These are phyloP conservation scores for Amanita muscaria DNA, from an alignment of 768 basidiomycete genomes.

Conservation along the genomic window DNA sequence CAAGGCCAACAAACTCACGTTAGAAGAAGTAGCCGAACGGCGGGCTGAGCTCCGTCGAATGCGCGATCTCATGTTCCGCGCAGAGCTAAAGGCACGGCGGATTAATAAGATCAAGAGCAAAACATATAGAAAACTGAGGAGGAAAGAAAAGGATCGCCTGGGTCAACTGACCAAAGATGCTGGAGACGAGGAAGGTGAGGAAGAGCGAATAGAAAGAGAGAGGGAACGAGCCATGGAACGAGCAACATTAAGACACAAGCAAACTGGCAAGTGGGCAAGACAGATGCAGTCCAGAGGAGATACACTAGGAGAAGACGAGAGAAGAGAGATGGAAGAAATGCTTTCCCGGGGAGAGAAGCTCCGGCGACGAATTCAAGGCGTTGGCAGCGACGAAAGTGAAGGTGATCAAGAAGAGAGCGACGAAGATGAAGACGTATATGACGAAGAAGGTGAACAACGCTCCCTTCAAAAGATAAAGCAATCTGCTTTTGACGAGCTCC, in stretches of 20 bases:
- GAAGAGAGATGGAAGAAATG: slow-evolving; percentile 77
- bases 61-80: slow-evolving; percentile 91
- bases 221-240: slow-evolving; percentile 77
- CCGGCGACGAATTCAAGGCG: slow-evolving; percentile 65
- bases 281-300: slow-evolving; percentile 52
- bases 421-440: too few relatives aligned
- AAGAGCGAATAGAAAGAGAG: slow-evolving; percentile 59
- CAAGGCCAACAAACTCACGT: slow-evolving; percentile 68
- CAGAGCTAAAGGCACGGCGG: slow-evolving; percentile 83
- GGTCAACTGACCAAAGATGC: slow-evolving; percentile 28
- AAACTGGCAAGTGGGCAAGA: slow-evolving; percentile 83
- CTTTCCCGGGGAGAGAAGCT: slow-evolving; percentile 74
- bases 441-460: slow-evolving; percentile 34
- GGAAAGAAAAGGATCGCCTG: slow-evolving; percentile 66
- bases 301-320: slow-evolving; percentile 44
- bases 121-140: slow-evolving; percentile 76
- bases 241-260: slow-evolving; percentile 83
- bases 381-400: slow-evolving; percentile 45
- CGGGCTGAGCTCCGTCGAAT: slow-evolving; percentile 77
- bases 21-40: slow-evolving; percentile 80
- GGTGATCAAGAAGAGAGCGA: slow-evolving; percentile 39
- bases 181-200: slow-evolving; percentile 44
- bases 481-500: slow-evolving; percentile 72
- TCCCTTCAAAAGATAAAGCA: slow-evolving; percentile 50
- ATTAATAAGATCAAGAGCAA: slow-evolving; percentile 95